phyloP scores from a whole-genome alignment of 1,284 basidiomycete genomes.

The Garcileccinum viscosum region DNA sequence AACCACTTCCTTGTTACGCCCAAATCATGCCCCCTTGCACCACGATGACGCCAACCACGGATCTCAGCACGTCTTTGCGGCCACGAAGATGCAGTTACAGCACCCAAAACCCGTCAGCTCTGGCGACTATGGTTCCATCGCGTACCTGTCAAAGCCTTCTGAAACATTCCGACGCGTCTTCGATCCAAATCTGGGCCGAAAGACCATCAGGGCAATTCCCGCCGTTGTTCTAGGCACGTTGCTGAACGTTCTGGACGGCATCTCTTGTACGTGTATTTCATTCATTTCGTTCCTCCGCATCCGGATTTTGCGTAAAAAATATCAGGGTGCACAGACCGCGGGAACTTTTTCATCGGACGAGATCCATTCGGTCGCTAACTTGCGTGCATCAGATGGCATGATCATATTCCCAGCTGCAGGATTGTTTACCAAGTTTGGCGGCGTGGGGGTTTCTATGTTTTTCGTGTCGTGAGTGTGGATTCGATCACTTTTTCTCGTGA shows the following conservation, averaged over 20 bases:
- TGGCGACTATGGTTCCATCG: constrained; percentile 20
- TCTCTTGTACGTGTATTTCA: constrained; percentile 71
- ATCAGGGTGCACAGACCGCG: constrained; percentile 7
- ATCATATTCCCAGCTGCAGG: constrained; percentile 89
- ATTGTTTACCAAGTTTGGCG: constrained; percentile 83
- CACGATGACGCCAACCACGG: constrained; percentile 7
- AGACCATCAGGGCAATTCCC: constrained; percentile 64
- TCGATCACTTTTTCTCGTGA: neutral
- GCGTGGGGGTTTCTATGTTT: constrained; percentile 94
- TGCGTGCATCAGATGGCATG: constrained; percentile 67
- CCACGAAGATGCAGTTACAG: constrained; percentile 14
- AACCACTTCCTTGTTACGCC: constrained; percentile 27
- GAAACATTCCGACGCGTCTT: constrained; percentile 15
- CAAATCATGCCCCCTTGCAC: constrained; percentile 16
- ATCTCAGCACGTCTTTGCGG: constrained; percentile 1
- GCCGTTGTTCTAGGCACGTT: constrained; percentile 88
- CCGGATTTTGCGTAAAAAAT: constrained; percentile 13
- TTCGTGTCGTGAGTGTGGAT: constrained; percentile 76
- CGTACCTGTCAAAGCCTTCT: constrained; percentile 14
- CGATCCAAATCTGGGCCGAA: constrained; percentile 36
- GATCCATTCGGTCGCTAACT: constrained; percentile 13
- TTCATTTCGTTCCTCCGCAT: constrained; percentile 3
- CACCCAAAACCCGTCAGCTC: constrained; percentile 11
- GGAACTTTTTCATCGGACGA: neutral
- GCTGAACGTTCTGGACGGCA: constrained; percentile 92